phyloP scores from a whole-genome alignment of 2,329 filamentous ascomycete species.

The Ceratocystis lukuohia region DNA sequence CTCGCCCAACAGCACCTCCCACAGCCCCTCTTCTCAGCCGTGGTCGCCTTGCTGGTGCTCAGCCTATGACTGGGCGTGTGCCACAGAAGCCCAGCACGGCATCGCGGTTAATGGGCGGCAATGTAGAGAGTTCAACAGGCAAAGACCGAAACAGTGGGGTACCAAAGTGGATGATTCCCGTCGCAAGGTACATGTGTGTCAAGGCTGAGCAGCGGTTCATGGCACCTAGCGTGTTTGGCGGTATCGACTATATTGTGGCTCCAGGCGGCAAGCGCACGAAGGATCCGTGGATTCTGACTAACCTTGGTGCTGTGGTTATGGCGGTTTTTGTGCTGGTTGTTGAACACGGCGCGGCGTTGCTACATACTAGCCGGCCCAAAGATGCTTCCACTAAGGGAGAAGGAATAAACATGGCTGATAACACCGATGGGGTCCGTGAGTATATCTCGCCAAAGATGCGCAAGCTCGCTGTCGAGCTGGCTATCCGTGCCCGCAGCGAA shows the following conservation, averaged over 20 bases:
- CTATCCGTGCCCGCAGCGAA: slow-evolving; percentile 31
- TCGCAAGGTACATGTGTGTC: slow-evolving; percentile 49
- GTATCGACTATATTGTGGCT: slow-evolving; percentile 45
- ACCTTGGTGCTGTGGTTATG: slow-evolving; percentile 43
- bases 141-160: slow-evolving; percentile 26
- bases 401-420: slow-evolving; percentile 25
- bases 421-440: slow-evolving; percentile 28
- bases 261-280: slow-evolving; percentile 33
- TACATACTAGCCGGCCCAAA: slow-evolving; percentile 26
- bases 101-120: slow-evolving; percentile 31
- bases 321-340: slow-evolving; percentile 44
- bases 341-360: slow-evolving; percentile 29
- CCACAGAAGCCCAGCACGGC: slow-evolving; percentile 36
- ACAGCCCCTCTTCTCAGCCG: not conserved
- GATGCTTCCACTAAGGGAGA: slow-evolving; percentile 28
- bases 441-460: slow-evolving; percentile 22
- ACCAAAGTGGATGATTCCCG: slow-evolving; percentile 56
- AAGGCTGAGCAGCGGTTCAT: slow-evolving; percentile 47
- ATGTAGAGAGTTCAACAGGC: slow-evolving; percentile 23
- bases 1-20: slow-evolving; percentile 27
- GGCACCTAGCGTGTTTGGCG: slow-evolving; percentile 60
- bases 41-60: not conserved
- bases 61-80: slow-evolving; percentile 24
- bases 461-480: slow-evolving; percentile 34
- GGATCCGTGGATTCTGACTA: slow-evolving; percentile 36